Base-by-base conservation (phyloP, 768 basidiomycete species). In the Leccinum subgranulosum region DNA sequence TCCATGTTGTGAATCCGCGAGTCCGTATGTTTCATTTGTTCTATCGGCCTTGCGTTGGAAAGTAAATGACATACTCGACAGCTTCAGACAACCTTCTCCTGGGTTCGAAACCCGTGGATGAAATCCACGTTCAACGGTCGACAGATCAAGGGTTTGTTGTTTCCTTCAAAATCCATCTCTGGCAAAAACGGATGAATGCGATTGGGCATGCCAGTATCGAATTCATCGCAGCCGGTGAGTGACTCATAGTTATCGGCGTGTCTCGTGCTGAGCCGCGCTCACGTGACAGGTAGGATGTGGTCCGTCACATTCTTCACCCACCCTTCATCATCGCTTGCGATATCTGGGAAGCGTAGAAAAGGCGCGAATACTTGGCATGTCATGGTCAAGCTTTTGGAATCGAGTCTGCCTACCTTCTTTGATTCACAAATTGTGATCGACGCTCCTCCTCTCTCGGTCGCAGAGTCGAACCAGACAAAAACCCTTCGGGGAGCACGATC, bases 121-220 rank as follows among this genome's bases (percentile, higher is more conserved):
- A 80, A 8, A 74, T 87, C 12, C 61, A 64, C 9, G 78, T 88
- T 5, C 75, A 80, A 50, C 80, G 84, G 56, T 63, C 81, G 3
- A 29, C 29, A 29, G 29, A 29, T 29, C 11, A 29, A 29, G 29
- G 29, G 5, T 90, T 90, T 60, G 74, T 75, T 0, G 82, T 78
- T 4, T 69, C 76, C 23, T 77, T 88, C 51, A 73, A 76, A 14
- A 74, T 88, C 12, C 73, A 78, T 21, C 76, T 81, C 43, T 90
- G 89, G 69, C 85, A 87, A 69, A 82, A 80, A 60, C 78, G 88
- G 31, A 85, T 90, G 86, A 76, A 81, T 48, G 80, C 85, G n/a
- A 77, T 82, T 9, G 80, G 81, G 45, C 60, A 72, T 39, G 78
- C 87, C n/a, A 63, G 64, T 17, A 64, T 88, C 7, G 87, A 90